These are phyloP conservation scores for Sclerotinia spermophila DNA, from an alignment of 2,329 filamentous ascomycete species.

Conservation along the genomic window DNA sequence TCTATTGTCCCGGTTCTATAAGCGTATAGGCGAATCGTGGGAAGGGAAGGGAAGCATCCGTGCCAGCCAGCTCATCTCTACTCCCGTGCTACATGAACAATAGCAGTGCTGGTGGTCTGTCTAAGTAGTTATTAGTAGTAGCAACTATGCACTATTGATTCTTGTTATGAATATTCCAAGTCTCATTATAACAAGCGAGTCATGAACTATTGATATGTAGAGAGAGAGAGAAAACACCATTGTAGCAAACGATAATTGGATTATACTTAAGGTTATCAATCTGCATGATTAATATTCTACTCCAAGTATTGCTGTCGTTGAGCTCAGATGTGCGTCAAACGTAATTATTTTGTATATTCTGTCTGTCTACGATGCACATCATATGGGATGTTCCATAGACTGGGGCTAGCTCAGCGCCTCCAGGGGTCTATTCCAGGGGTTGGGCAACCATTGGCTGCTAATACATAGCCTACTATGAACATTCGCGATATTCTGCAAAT, in stretches of 20 bases:
- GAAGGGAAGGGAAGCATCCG: not conserved
- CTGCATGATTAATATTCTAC: not conserved
- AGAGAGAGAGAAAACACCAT: not conserved
- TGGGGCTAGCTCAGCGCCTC: not conserved
- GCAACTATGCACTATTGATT: not conserved
- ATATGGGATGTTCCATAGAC: not conserved
- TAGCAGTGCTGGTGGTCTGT: not conserved
- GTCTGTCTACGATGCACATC: not conserved
- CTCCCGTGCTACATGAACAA: not conserved
- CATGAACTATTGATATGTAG: not conserved
- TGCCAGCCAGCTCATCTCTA: slow-evolving; percentile 1
- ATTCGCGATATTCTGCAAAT: slow-evolving; percentile 16
- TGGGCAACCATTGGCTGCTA: slow-evolving; percentile 11
- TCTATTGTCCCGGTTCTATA: not conserved
- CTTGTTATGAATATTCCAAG: not conserved
- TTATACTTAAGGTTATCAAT: not conserved
- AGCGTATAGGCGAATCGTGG: not conserved
- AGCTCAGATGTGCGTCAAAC: not conserved
- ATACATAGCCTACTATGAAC: not conserved
- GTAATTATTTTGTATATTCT: not conserved
- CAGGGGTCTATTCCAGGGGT: slow-evolving; percentile 1
- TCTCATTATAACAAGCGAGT: not conserved
- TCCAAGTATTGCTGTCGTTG: not conserved
- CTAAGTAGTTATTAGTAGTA: not conserved
- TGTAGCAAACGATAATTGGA: not conserved